phyloP scores from a whole-genome alignment of 257 asterid species.

The Thymus quinquecostatus region DNA sequence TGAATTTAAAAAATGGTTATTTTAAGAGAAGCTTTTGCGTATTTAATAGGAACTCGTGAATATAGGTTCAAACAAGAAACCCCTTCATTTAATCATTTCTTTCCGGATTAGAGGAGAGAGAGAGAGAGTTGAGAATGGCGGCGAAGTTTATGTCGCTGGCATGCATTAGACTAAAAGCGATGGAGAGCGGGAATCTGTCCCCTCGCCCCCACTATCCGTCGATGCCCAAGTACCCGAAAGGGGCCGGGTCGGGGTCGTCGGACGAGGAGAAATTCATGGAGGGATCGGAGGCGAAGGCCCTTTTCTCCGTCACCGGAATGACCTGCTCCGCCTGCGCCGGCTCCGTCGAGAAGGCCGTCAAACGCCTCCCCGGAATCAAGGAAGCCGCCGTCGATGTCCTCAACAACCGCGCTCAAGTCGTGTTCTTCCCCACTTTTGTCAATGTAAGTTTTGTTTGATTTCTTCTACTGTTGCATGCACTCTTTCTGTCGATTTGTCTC shows the following conservation, averaged over 20 bases:
- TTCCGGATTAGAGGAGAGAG: neutral
- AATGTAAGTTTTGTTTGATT: conserved; percentile 44
- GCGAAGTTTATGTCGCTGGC: conserved; percentile 44
- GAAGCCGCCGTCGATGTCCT: conserved; percentile 83
- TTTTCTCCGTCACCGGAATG: conserved; percentile 76
- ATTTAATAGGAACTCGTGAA: neutral
- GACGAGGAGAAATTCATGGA: conserved; percentile 49
- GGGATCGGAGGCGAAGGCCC: conserved; percentile 55
- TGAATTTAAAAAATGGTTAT: no score
- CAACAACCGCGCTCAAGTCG: conserved; percentile 70
- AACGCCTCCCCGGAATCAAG: conserved; percentile 77
- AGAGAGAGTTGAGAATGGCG: conserved; percentile 31
- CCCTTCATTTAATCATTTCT: neutral
- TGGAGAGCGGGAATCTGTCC: conserved; percentile 39
- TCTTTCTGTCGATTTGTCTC: neutral
- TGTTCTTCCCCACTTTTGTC: conserved; percentile 55
- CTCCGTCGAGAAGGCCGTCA: conserved; percentile 85
- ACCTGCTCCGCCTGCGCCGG: conserved; percentile 93
- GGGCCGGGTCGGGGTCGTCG: conserved; percentile 13
- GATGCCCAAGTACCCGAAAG: conserved; percentile 48
- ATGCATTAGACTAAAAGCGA: conserved; percentile 37
- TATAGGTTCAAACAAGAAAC: neutral
- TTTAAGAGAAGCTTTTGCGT: neutral
- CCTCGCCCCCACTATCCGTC: conserved; percentile 57
- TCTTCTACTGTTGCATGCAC: conserved; percentile 1